Evolutionary conservation across 352 stramenopile genomes (phyloP).

Genomic region (Halophytophthora batemanensis): DNA sequence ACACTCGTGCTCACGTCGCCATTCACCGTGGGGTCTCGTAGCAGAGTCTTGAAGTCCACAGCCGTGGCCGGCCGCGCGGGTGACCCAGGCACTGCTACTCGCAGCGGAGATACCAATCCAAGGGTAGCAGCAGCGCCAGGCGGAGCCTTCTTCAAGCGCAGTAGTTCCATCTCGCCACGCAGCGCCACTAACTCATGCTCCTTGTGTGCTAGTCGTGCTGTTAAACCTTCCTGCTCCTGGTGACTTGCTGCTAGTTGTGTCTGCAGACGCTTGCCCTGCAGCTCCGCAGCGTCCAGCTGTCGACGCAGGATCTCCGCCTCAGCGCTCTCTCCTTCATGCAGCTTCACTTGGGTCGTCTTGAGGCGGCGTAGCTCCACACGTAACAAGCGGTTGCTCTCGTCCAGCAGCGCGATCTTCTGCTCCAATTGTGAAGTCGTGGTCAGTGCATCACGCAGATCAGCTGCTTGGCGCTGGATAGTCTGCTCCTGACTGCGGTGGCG

Average conservation of each 20-base stretch:
- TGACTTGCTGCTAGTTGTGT: slow-evolving; percentile 23
- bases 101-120: slow-evolving; percentile 9
- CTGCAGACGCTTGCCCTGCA: slow-evolving; percentile 24
- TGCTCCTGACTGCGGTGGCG: slow-evolving; percentile 26
- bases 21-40: slow-evolving; percentile 2
- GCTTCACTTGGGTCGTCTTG: slow-evolving; percentile 11
- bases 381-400: slow-evolving; percentile 17
- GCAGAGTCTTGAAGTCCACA: slow-evolving; percentile 22
- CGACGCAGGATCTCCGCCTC: slow-evolving; percentile 59
- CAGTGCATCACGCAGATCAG: slow-evolving; percentile 24
- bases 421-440: slow-evolving; percentile 21
- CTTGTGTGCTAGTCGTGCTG: slow-evolving; percentile 13
- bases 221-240: slow-evolving; percentile 19
- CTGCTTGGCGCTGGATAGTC: slow-evolving; percentile 32
- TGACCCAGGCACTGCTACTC: not conserved
- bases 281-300: slow-evolving; percentile 25
- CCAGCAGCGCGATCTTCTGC: slow-evolving; percentile 20
- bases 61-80: slow-evolving; percentile 24
- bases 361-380: slow-evolving; percentile 20
- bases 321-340: slow-evolving; percentile 29
- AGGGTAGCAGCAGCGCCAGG: not conserved
- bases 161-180: slow-evolving; percentile 8
- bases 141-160: slow-evolving; percentile 16
- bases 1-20: slow-evolving; percentile 6
- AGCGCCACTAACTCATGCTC: slow-evolving; percentile 25